These are phyloP conservation scores for Crepidotus sp. DNA, from an alignment of 1,284 basidiomycete genomes.

Conservation along the genomic window DNA sequence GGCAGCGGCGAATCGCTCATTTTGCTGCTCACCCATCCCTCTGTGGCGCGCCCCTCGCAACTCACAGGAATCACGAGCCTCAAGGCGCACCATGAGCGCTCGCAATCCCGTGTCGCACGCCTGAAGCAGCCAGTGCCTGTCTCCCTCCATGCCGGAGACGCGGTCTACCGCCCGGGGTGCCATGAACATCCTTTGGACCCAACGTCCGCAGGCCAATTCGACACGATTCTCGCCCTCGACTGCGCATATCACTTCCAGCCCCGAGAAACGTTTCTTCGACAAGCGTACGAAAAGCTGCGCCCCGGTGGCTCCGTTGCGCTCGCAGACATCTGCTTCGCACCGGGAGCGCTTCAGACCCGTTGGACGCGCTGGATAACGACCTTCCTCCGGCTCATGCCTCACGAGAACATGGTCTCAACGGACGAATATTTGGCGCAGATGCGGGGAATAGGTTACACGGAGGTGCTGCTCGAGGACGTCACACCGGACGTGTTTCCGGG, in stretches of 20 bases:
- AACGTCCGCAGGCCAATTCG: conserved; percentile 26
- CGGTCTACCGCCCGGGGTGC: conserved; percentile 31
- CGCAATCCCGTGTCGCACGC: conserved; percentile 34
- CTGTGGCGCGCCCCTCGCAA: conserved; percentile 38
- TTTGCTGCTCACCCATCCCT: conserved; percentile 34
- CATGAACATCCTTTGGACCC: conserved; percentile 36
- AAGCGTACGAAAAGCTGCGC: conserved; percentile 37
- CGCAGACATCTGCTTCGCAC: conserved; percentile 53
- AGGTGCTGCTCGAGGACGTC: conserved; percentile 53
- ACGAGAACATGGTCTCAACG: conserved; percentile 40
- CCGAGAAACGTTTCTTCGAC: conserved; percentile 39
- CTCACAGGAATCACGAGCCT: conserved; percentile 59
- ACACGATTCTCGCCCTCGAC: conserved; percentile 52
- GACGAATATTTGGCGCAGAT: conserved; percentile 41
- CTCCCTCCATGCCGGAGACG: conserved; percentile 39
- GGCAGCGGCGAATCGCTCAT: conserved; percentile 65
- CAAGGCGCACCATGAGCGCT: conserved; percentile 37
- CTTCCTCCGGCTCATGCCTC: conserved; percentile 40
- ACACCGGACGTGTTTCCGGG: conserved; percentile 51
- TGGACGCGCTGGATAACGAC: conserved; percentile 23
- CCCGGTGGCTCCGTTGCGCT: conserved; percentile 50
- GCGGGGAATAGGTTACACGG: conserved; percentile 42
- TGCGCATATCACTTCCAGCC: conserved; percentile 66
- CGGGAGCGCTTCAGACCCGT: conserved; percentile 21
- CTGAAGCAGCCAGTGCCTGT: conserved; percentile 21